Base-by-base conservation (phyloP, 768 basidiomycete genomes). In the Mycena haematopus region DNA sequence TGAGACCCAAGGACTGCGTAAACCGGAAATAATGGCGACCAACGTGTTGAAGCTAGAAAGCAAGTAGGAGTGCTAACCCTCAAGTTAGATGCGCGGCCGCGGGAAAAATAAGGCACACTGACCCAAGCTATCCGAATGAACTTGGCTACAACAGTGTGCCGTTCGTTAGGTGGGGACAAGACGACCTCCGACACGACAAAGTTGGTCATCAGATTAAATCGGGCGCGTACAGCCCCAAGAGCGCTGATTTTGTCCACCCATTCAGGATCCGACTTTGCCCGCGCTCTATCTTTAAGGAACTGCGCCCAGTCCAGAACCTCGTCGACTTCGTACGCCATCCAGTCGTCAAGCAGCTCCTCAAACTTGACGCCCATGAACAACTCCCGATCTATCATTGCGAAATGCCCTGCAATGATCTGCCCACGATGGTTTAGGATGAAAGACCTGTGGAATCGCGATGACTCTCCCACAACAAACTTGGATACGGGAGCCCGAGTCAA, bases 51-150 rank as follows among this genome's bases (percentile, higher is more conserved):
- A 93, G 77, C 90, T 95, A 71, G 84, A 88, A 62, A 88, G 79
- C 21, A 78, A 76, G 72, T 93, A 96, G 31, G 87, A 87, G 86
- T 93, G 93, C 94, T 96, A 71, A 22, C 53, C 22, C 15, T 19
- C 6, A 31, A 11, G 33, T 62, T 17, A 61, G 52, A 42, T 19
- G 59, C 58, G 35, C 63, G 38, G 19, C 15, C 56, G 40, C 55
- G 13, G 46, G 38, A 19, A 38, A 40, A 65, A 49, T 6, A 35
- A 6, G 44, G 36, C 35, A 36, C 25, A 78, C 89, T 72, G 67
- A 94, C 93, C 82, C 87, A 93, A 40, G 95, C 95, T 58, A 96
- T 78, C 44, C 92, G 87, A 63, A 96, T 87, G 72, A 96, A 90
- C 76, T 94, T 95, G 60, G 78, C 79, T 52, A 92, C 84, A 21